Evolutionary conservation across 257 asterid genomes (phyloP).

Genomic region (Gentiana dahurica): DNA sequence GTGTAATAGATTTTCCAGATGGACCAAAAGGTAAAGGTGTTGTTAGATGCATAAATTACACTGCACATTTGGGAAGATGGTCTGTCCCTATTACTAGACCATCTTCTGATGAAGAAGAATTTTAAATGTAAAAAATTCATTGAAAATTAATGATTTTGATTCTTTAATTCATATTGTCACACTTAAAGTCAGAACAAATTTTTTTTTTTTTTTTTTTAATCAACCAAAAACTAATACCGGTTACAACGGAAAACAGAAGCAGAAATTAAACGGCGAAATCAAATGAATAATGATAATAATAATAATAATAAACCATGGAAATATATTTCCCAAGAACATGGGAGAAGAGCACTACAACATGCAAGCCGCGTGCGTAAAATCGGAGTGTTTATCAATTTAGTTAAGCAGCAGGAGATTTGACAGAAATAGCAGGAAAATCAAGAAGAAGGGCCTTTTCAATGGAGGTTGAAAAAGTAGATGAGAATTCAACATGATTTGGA

Average conservation of each 20-base stretch:
- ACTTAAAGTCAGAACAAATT: too few relatives aligned
- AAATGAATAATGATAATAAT: too few relatives aligned
- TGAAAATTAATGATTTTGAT: too few relatives aligned
- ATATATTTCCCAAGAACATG: neutral
- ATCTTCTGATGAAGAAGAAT: conserved; percentile 48
- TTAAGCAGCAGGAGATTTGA: conserved; percentile 25
- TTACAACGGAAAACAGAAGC: too few relatives aligned
- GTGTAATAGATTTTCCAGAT: conserved; percentile 74
- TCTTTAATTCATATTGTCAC: too few relatives aligned
- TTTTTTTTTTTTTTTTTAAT: too few relatives aligned
- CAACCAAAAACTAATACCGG: too few relatives aligned
- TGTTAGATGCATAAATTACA: conserved; percentile 86
- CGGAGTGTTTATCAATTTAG: conserved; percentile 12
- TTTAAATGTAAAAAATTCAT: conserved; percentile 16
- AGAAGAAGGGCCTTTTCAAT: conserved; percentile 76
- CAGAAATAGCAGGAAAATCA: conserved; percentile 63
- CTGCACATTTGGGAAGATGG: conserved; percentile 92
- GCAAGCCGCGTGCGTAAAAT: too few relatives aligned
- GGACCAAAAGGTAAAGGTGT: conserved; percentile 63
- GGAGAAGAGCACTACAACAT: neutral
- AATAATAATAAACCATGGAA: too few relatives aligned
- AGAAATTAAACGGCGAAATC: too few relatives aligned
- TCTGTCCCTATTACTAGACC: conserved; percentile 78
- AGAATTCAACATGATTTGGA: conserved; percentile 64
- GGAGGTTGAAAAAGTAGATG: conserved; percentile 47